Conservation (phyloP, 495 filamentous ascomycete species). For the Amniculicola lignicola region DNA sequence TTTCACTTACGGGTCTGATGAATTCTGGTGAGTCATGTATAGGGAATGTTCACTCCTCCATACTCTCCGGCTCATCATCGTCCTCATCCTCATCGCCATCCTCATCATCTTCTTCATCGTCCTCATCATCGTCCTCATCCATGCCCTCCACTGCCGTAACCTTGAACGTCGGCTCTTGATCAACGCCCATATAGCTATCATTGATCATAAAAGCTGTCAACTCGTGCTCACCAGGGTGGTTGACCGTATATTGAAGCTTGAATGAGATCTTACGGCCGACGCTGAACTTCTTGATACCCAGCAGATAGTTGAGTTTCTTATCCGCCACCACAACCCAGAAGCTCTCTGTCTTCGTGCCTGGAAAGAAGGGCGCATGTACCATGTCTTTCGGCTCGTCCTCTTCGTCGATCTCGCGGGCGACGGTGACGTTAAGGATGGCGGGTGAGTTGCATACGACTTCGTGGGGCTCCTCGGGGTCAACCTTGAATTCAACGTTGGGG, state of each 20-base stretch:
- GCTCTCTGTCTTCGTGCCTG: conserved; percentile 89
- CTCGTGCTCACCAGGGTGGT: conserved; percentile 77
- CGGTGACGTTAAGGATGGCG: conserved; percentile 78
- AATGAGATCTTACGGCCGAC: conserved; percentile 74
- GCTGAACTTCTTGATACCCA: conserved; percentile 93
- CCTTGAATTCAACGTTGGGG: conserved; percentile 86
- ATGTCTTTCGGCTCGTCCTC: conserved; percentile 72
- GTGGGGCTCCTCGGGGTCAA: conserved; percentile 79
- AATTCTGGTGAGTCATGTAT: no score
- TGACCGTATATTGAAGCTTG: conserved; percentile 83
- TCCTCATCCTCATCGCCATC: conserved; percentile 6
- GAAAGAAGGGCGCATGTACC: conserved; percentile 96
- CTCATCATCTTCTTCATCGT: conserved; percentile 65
- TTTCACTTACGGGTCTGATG: no score
- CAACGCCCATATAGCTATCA: conserved; percentile 95
- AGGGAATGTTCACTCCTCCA: no score
- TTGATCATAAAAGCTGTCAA: conserved; percentile 94
- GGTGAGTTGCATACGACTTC: conserved; percentile 74
- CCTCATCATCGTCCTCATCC: conserved; percentile 89
- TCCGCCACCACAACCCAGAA: conserved; percentile 95
- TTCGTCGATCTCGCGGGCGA: conserved; percentile 76
- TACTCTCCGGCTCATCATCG: no score
- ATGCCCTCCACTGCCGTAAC: conserved; percentile 85
- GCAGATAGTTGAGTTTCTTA: conserved; percentile 75
- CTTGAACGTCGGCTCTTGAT: conserved; percentile 87